Conservation (phyloP, 345 rosid genomes). For the Geranium rotundifolium region DNA sequence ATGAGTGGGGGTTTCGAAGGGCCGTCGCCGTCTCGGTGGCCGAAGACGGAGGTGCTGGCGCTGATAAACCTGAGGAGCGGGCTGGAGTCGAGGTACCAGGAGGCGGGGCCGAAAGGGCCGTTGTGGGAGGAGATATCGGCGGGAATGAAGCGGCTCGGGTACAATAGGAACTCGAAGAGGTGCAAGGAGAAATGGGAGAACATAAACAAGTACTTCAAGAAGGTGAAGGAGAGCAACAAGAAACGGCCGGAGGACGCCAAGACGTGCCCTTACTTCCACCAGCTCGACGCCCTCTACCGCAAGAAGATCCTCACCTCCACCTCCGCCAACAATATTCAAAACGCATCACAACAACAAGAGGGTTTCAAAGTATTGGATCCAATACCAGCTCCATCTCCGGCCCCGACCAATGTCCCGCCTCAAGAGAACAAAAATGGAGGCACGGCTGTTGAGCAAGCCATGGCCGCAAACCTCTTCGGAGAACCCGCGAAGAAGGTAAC, state of each 20-base stretch:
- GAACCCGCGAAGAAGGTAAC: constrained; percentile 14
- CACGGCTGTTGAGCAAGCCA: background rate
- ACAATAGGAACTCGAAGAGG: constrained; percentile 32
- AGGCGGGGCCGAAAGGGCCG: constrained; percentile 40
- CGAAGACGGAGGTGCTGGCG: constrained; percentile 32
- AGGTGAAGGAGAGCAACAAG: constrained; percentile 46
- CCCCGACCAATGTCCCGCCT: too few species aligned
- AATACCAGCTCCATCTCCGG: background rate
- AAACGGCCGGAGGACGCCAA: constrained; percentile 41
- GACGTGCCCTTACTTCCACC: constrained; percentile 45
- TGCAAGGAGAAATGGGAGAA: constrained; percentile 55
- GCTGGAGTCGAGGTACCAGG: constrained; percentile 33
- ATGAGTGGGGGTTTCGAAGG: background rate
- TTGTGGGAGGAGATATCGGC: constrained; percentile 42
- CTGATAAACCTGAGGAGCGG: constrained; percentile 26
- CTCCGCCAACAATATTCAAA: background rate
- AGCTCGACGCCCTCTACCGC: constrained; percentile 35
- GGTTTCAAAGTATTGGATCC: too few species aligned
- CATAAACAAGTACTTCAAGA: too few species aligned
- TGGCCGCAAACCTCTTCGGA: background rate
- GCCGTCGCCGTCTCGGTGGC: constrained; percentile 32
- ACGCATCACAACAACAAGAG: constrained; percentile 3
- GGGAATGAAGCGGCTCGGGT: constrained; percentile 29
- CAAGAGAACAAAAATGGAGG: constrained; percentile 7
- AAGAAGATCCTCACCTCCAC: constrained; percentile 12